Conservation (phyloP, 2,329 filamentous ascomycete genomes). For the Xylariales sp. region DNA sequence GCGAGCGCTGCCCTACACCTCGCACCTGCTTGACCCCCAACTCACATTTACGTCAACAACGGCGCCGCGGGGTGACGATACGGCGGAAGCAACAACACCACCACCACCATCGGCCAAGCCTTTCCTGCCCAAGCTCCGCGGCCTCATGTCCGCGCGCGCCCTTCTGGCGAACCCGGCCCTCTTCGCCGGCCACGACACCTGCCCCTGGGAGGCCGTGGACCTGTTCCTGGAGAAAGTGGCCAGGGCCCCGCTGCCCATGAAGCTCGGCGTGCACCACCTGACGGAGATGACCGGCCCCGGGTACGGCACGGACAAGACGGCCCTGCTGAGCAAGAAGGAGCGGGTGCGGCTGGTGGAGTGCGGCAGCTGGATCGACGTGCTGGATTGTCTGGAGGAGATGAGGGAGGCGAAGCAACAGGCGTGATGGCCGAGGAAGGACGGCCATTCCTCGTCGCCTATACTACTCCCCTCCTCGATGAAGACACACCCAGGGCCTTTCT, state of each 20-base stretch:
- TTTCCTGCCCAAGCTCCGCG: conserved; percentile 44
- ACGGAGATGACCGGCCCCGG: conserved; percentile 62
- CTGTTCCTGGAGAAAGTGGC: conserved; percentile 57
- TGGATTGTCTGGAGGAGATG: conserved; percentile 54
- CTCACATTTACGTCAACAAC: conserved; percentile 15
- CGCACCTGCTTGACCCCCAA: conserved; percentile 22
- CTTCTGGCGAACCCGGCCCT: conserved; percentile 64
- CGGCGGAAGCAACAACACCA: too few species aligned
- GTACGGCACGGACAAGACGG: conserved; percentile 45
- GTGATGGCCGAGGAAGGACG: too few species aligned
- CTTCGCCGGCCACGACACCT: conserved; percentile 52
- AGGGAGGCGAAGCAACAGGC: too few species aligned
- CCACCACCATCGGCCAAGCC: conserved; percentile 21
- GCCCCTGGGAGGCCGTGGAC: conserved; percentile 60
- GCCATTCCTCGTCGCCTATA: too few species aligned
- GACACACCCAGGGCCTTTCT: too few species aligned
- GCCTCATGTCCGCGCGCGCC: conserved; percentile 68
- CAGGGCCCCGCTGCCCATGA: conserved; percentile 55
- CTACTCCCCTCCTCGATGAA: too few species aligned
- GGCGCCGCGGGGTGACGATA: background rate
- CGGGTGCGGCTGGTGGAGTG: conserved; percentile 44
- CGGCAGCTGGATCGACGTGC: conserved; percentile 50
- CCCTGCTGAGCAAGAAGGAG: conserved; percentile 54
- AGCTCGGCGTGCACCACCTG: conserved; percentile 62
- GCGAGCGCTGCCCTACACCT: conserved; percentile 40